phyloP scores from a whole-genome alignment of 129 eudicot species.

The Lonicera japonica region DNA sequence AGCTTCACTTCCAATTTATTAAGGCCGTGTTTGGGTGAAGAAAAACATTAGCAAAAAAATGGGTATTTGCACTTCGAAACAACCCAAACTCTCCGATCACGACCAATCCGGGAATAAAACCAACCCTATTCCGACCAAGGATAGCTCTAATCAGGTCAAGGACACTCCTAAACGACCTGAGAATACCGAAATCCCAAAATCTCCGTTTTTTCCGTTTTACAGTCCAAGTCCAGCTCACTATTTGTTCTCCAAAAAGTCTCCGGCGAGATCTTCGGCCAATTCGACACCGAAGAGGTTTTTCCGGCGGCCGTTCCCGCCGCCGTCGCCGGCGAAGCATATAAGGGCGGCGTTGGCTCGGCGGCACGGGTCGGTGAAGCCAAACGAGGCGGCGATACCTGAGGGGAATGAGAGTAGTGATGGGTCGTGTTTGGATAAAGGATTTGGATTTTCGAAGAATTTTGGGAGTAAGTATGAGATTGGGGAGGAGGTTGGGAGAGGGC shows the following conservation, averaged over 20 bases:
- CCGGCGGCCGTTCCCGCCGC: conserved; percentile 73
- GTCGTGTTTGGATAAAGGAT: conserved; percentile 65
- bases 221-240: conserved; percentile 85
- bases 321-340: conserved; percentile 96
- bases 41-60: conserved; percentile 6
- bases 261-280: conserved; percentile 51
- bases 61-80: conserved; percentile 49
- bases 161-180: neutral
- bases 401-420: conserved; percentile 34
- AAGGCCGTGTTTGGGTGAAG: neutral
- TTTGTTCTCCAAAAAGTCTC: conserved; percentile 64
- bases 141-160: neutral
- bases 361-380: conserved; percentile 78
- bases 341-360: conserved; percentile 56
- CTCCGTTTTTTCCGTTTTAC: conserved; percentile 76
- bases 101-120: too few relatives aligned
- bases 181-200: conserved; percentile 10
- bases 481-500: conserved; percentile 90
- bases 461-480: conserved; percentile 65
- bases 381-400: conserved; percentile 55
- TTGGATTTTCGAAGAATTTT: conserved; percentile 77
- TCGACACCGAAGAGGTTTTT: conserved; percentile 70
- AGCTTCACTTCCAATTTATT: neutral
- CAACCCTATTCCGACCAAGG: conserved; percentile 1
- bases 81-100: conserved; percentile 15